A percentile compares a stretch with the other conserved stretches of the same genome.
phyloP scores from a whole-genome alignment of 2,329 filamentous ascomycete genomes.

The Tolypocladium pustulatum region DNA sequence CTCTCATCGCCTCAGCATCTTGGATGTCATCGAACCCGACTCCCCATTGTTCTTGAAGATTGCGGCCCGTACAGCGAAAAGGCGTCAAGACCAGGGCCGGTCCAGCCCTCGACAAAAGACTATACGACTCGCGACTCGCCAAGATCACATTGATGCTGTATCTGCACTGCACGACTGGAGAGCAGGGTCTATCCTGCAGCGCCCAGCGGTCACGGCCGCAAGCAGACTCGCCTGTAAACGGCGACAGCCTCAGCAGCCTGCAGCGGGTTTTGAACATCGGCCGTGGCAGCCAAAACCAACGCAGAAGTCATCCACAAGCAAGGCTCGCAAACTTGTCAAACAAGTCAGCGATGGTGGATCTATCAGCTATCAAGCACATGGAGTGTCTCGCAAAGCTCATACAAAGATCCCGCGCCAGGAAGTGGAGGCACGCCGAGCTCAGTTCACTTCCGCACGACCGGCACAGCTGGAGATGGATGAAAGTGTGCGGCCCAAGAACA shows the following conservation, averaged over 20 bases:
- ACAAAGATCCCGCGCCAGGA: neutral
- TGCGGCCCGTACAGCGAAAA: conserved; percentile 46
- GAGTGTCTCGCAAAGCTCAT: neutral
- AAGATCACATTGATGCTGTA: conserved; percentile 48
- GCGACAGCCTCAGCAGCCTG: conserved; percentile 5
- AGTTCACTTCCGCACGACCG: conserved; percentile 20
- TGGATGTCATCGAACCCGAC: conserved; percentile 44
- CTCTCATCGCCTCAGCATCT: conserved; percentile 41
- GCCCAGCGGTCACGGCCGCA: conserved; percentile 18
- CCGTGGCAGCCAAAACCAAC: conserved; percentile 1
- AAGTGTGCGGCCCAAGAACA: conserved; percentile 18
- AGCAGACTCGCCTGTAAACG: conserved; percentile 6
- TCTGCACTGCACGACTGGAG: conserved; percentile 45
- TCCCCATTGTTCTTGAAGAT: conserved; percentile 50
- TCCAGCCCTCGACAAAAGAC: conserved; percentile 43
- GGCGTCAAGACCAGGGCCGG: conserved; percentile 37
- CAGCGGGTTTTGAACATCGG: conserved; percentile 14
- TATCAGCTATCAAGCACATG: conserved; percentile 13
- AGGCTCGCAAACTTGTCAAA: conserved; percentile 18
- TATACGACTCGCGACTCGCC: conserved; percentile 51
- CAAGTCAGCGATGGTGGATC: conserved; percentile 15
- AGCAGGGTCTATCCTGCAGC: conserved; percentile 37
- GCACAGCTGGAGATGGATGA: conserved; percentile 46
- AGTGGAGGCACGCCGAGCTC: neutral
- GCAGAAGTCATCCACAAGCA: neutral